Conservation (phyloP, 1,284 basidiomycete species). For the Exobasidium cylindrosporum region DNA sequence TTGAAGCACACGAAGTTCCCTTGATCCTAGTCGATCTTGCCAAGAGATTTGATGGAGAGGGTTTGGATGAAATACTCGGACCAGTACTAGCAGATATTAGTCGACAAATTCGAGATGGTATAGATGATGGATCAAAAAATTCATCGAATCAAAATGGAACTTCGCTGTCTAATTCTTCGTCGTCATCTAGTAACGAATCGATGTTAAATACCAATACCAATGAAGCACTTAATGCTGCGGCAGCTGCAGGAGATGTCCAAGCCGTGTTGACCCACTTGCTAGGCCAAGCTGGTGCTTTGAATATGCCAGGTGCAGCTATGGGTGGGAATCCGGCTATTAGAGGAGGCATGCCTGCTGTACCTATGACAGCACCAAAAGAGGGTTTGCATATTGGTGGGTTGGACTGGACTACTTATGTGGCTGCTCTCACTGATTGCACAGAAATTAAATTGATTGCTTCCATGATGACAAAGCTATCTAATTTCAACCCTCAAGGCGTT, state of each 20-base stretch:
- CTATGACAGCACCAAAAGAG: constrained; percentile 21
- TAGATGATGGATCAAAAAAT: constrained; percentile 12
- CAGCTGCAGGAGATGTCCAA: constrained; percentile 36
- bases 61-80: constrained; percentile 58
- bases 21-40: constrained; percentile 60
- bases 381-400: constrained; percentile 56
- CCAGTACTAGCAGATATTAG: constrained; percentile 52
- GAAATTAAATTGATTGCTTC: constrained; percentile 78
- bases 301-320: constrained; percentile 23
- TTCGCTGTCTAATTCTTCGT: background rate
- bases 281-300: constrained; percentile 21
- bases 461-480: constrained; percentile 68
- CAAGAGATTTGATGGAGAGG: constrained; percentile 55
- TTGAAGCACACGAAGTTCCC: constrained; percentile 56
- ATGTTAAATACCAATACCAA: background rate
- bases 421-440: constrained; percentile 75
- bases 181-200: background rate
- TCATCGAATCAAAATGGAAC: constrained; percentile 2
- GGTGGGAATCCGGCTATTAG: background rate
- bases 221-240: constrained; percentile 20
- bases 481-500: constrained; percentile 68
- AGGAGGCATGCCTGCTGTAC: background rate
- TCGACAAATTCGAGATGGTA: constrained; percentile 39
- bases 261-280: constrained; percentile 44
- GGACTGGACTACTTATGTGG: constrained; percentile 79